Evolutionary conservation across 1,284 basidiomycete genomes (phyloP), one percentile per base, ranked within the genome.

Genomic region (Moniliophthora roreri): DNA sequence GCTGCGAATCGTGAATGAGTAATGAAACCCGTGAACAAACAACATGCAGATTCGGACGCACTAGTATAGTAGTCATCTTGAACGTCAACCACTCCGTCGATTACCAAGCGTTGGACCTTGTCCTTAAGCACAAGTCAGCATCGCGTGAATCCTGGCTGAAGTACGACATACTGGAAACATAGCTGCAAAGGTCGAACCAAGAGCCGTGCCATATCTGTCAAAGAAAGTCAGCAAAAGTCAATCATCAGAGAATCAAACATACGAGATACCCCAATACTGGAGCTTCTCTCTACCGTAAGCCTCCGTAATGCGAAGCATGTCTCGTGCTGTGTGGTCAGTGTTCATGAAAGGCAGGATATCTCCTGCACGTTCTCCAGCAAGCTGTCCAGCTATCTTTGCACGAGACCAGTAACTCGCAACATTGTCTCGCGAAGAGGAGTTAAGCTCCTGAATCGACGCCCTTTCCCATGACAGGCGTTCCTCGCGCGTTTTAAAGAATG

Each of bases 201-300:
- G 66, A 11, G 79, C 59, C 18, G 70, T 69, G 0, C 79, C 79
- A 54, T 79, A 80, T 21, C 77, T 68, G 41, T 56, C 60, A 50
- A 8, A 28, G 16, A 20, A n/a, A 6, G 36, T 36, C 23, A 18
- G 13, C 1, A 36, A 2, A 7, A 35, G 18, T 6, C 13, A 3
- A 46, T 36, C 24, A 11, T 1, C 10, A 16, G 8, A 5, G 16
- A 8, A 21, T 1, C 13, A 8, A 10, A 66, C 74, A 57, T 58
- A 80, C 74, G 73, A 78, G 51, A 80, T 74, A n/a, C 79, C 79
- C 77, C 77, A 81, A 56, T 80, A 82, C 48, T 72, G 71, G 11
- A 82, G 54, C 57, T 78, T 77, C 15, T 75, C 68, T 51, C 63
- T 62, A 1, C 77, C 78, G 57, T 75, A 69, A 1, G 73, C 75